Evolutionary conservation across 352 stramenopile species (phyloP).

Genomic region (Globisporangium iwayamae): DNA sequence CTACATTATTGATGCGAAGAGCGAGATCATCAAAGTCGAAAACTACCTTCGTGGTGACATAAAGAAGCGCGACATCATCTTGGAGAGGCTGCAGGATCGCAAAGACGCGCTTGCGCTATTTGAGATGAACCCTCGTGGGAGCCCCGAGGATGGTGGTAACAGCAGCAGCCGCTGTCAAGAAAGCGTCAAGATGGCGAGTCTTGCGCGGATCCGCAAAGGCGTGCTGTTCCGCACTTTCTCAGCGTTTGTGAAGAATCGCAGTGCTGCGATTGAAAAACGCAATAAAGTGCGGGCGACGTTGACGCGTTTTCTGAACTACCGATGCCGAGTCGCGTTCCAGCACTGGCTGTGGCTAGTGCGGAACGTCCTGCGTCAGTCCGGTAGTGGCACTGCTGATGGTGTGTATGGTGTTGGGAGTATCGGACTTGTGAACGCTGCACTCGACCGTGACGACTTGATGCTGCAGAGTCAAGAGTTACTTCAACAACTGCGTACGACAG

Average conservation of each 20-base stretch:
- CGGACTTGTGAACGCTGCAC: conserved; percentile 39
- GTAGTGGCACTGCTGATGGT: neutral
- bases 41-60: conserved; percentile 67
- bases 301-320: conserved; percentile 24
- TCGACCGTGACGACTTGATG: conserved; percentile 47
- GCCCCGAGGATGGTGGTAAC: conserved; percentile 8
- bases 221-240: conserved; percentile 45
- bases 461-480: conserved; percentile 43
- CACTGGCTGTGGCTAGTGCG: conserved; percentile 26
- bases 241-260: conserved; percentile 43
- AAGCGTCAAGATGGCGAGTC: conserved; percentile 9
- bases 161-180: neutral
- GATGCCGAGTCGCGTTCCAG: conserved; percentile 21
- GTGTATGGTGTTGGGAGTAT: conserved; percentile 40
- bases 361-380: neutral
- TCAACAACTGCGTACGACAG: conserved; percentile 37
- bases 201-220: conserved; percentile 40
- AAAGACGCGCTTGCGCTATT: conserved; percentile 41
- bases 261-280: conserved; percentile 25
- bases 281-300: conserved; percentile 40
- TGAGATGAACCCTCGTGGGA: conserved; percentile 32
- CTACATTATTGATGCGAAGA: conserved; percentile 80
- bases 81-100: conserved; percentile 35
- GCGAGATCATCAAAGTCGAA: conserved; percentile 65
- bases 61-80: conserved; percentile 31